Base-by-base conservation (phyloP, 1,284 basidiomycete species). In the Gomphus sp. region DNA sequence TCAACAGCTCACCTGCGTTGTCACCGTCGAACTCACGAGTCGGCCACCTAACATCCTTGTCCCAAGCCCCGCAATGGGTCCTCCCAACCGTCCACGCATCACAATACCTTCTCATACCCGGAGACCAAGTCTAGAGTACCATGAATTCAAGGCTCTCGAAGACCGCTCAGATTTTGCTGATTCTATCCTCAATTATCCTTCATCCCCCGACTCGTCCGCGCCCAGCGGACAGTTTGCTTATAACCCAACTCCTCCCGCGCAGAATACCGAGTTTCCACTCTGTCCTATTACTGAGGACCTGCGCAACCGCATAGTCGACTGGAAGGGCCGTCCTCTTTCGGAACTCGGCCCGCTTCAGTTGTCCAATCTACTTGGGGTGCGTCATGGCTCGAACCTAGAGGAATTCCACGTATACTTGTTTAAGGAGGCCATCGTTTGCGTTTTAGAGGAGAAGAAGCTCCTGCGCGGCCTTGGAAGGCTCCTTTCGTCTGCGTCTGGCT, bases 341-440 rank as follows among this genome's bases (percentile, higher is more conserved):
- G 89, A 91, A 53, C 83, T 98, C 41, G 96, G 96, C 1, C 79
- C 85, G 0, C 77, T 98, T 47, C 86, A 89, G 64, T 90, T 98
- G 78, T 97, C 93, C 71, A 94, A 98, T 71, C 78, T 93, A 51
- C 76, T 98, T 34, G 85, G 84, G 49, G 93, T 98, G 47, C 82
- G 93, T 52, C 87, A 95, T 59, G 93, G 94, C 65, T 74, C 85
- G 10, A 84, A 93, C 58, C 85, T 93, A 31, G 83, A 92, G 59
- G 91, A 96, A 69, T 95, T 96, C 71, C 91, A 88, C 69, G 91
- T 98, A 60, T 98, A 98, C 72, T 82, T 99, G 45, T 98, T 98
- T 81, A 87, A 89, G 67, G 92, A 98, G 69, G 96, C 96, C 10
- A 87, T 99, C 61, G 93, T 98, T 62, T 99, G 95, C 71, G 91